These are phyloP conservation scores for Aspergillus egyptiacus DNA, from an alignment of 495 filamentous ascomycete genomes.

Conservation along the genomic window DNA sequence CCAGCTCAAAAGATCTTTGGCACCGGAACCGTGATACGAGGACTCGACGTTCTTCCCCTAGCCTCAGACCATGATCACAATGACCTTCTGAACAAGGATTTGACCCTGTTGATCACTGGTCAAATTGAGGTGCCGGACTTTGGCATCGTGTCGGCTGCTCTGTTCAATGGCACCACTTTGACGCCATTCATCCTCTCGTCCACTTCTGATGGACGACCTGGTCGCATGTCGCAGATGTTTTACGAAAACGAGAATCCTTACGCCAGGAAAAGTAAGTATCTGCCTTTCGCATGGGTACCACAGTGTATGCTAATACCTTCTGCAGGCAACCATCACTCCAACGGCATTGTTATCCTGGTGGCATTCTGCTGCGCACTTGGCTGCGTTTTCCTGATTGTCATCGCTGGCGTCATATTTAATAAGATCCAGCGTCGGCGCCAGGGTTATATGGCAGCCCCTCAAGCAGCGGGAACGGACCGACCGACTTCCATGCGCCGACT, in stretches of 20 bases:
- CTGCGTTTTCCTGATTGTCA: constrained; percentile 82
- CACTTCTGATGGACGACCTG: constrained; percentile 52
- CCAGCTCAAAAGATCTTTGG: constrained; percentile 54
- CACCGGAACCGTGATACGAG: constrained; percentile 60
- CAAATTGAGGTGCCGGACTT: constrained; percentile 67
- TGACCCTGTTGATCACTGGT: constrained; percentile 78
- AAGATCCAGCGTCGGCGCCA: constrained; percentile 76
- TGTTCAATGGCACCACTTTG: constrained; percentile 76
- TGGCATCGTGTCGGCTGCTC: constrained; percentile 77
- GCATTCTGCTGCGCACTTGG: constrained; percentile 84
- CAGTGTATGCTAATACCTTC: constrained; percentile 21
- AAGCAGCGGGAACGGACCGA: constrained; percentile 61
- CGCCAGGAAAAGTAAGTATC: constrained; percentile 41
- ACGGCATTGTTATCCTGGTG: constrained; percentile 86
- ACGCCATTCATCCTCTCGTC: constrained; percentile 75
- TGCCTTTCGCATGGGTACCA: not conserved
- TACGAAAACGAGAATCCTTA: constrained; percentile 69
- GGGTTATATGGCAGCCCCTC: constrained; percentile 79
- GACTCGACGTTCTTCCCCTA: constrained; percentile 73
- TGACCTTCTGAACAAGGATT: constrained; percentile 54
- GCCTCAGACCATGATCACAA: constrained; percentile 58
- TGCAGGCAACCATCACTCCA: constrained; percentile 57
- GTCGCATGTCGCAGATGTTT: constrained; percentile 73
- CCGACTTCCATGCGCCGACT: constrained; percentile 70
- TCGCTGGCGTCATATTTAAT: constrained; percentile 75